phyloP scores from a whole-genome alignment of 768 basidiomycete species.

The Floccularia luteovirens region DNA sequence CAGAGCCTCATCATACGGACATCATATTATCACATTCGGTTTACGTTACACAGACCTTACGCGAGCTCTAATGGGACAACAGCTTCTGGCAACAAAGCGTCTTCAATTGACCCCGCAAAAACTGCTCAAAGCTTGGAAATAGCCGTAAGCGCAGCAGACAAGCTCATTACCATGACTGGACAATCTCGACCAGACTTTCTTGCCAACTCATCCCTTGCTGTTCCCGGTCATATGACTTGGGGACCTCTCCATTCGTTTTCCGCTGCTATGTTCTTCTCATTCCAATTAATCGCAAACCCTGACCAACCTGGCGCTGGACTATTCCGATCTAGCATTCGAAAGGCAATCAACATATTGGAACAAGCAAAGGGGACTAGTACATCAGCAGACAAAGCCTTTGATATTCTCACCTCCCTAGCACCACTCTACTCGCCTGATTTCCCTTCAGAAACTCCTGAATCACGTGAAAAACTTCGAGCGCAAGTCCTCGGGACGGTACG shows the following conservation, averaged over 20 bases:
- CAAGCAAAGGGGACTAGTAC: slow-evolving; percentile 54
- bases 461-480: slow-evolving; percentile 51
- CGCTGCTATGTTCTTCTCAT: slow-evolving; percentile 89
- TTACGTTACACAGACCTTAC: slow-evolving; percentile 78
- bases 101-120: slow-evolving; percentile 29
- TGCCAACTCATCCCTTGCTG: slow-evolving; percentile 57
- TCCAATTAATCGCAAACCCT: slow-evolving; percentile 75
- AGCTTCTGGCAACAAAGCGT: slow-evolving; percentile 15
- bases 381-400: slow-evolving; percentile 69
- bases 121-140: slow-evolving; percentile 60
- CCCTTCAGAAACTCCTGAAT: slow-evolving; percentile 36
- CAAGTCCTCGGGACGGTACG: slow-evolving; percentile 60
- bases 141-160: slow-evolving; percentile 70
- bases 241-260: slow-evolving; percentile 81
- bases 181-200: slow-evolving; percentile 74
- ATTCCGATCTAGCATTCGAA: slow-evolving; percentile 70
- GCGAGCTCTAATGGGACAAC: slow-evolving; percentile 29
- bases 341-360: slow-evolving; percentile 58
- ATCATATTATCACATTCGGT: slow-evolving; percentile 76
- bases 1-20: slow-evolving; percentile 78
- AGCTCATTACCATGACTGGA: slow-evolving; percentile 69
- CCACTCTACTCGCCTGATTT: slow-evolving; percentile 69
- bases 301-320: slow-evolving; percentile 73
- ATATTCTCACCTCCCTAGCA: slow-evolving; percentile 62
- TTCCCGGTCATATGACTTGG: slow-evolving; percentile 81